These are phyloP conservation scores for Meyerozyma smithsonii DNA, from an alignment of 1,139 yeast genomes.

Conservation along the genomic window DNA sequence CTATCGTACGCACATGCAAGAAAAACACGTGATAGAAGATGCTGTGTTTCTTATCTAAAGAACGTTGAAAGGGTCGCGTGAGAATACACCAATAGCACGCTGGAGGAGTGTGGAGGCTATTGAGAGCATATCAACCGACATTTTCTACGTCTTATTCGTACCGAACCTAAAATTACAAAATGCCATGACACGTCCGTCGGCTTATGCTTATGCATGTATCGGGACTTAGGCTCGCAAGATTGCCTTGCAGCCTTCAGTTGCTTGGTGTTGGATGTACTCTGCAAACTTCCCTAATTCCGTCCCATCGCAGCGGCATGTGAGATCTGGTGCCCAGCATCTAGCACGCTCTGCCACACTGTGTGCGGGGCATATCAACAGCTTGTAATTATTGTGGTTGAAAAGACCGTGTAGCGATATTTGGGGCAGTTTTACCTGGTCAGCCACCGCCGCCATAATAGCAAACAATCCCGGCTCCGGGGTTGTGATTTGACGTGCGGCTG, in stretches of 20 bases:
- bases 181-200: too few relatives aligned
- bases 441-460: not conserved
- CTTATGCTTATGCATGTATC: not conserved
- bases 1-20: not conserved
- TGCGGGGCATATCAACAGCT: constrained; percentile 1
- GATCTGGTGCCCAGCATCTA: constrained; percentile 1
- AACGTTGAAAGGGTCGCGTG: too few relatives aligned
- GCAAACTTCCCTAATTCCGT: not conserved
- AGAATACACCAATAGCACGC: too few relatives aligned
- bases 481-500: constrained; percentile 3
- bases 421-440: not conserved
- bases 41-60: not conserved
- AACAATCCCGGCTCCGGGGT: constrained; percentile 1
- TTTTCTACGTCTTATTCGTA: too few relatives aligned
- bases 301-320: constrained; percentile 2
- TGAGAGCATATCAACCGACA: too few relatives aligned
- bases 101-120: too few relatives aligned
- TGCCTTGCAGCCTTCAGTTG: not conserved
- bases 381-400: constrained; percentile 1
- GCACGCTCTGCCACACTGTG: not conserved
- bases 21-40: not conserved
- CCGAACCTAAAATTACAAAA: too few relatives aligned
- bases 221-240: not conserved
- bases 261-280: constrained; percentile 3
- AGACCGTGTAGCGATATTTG: not conserved